These are phyloP conservation scores for Moesziomyces antarcticus DNA, from an alignment of 1,284 basidiomycete species.

Conservation along the genomic window DNA sequence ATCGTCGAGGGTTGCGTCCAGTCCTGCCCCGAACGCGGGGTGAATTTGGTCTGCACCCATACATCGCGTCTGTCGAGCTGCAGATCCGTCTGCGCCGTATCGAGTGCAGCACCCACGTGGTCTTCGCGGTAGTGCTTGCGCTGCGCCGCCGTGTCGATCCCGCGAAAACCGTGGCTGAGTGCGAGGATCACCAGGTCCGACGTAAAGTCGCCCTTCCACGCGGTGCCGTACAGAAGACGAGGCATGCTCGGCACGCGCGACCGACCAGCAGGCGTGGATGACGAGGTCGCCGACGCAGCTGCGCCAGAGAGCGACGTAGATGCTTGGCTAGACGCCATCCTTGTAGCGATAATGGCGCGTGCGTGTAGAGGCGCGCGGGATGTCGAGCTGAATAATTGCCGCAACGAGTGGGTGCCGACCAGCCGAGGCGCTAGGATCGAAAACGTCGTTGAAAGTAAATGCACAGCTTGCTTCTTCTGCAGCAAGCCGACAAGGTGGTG, in stretches of 20 bases:
- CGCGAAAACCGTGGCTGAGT: conserved; percentile 58
- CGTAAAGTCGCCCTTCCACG: conserved; percentile 61
- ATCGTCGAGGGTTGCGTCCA: conserved; percentile 36
- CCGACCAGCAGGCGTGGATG: conserved; percentile 11
- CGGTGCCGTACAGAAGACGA: conserved; percentile 62
- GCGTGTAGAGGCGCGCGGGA: not conserved
- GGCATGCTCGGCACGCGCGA: conserved; percentile 43
- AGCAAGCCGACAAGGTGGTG: too few species aligned
- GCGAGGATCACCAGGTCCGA: conserved; percentile 56
- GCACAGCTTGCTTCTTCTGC: too few species aligned
- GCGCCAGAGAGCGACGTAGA: conserved; percentile 5
- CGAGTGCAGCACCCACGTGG: conserved; percentile 58
- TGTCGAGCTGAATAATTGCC: not conserved
- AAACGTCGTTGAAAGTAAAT: too few species aligned
- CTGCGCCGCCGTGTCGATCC: conserved; percentile 64
- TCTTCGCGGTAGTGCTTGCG: conserved; percentile 66
- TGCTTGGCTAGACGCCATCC: conserved; percentile 19
- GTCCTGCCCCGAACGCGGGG: conserved; percentile 59
- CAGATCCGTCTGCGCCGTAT: conserved; percentile 35
- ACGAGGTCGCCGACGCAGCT: conserved; percentile 5
- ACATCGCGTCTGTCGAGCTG: conserved; percentile 42
- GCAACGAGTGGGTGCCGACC: not conserved
- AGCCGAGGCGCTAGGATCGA: too few species aligned
- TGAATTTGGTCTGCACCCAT: conserved; percentile 66
- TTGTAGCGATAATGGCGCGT: not conserved